Percentiles rank a stretch among this genome's conserved stretches.
Conservation (phyloP, 257 asterid species). For the Solanum clarkiae region DNA sequence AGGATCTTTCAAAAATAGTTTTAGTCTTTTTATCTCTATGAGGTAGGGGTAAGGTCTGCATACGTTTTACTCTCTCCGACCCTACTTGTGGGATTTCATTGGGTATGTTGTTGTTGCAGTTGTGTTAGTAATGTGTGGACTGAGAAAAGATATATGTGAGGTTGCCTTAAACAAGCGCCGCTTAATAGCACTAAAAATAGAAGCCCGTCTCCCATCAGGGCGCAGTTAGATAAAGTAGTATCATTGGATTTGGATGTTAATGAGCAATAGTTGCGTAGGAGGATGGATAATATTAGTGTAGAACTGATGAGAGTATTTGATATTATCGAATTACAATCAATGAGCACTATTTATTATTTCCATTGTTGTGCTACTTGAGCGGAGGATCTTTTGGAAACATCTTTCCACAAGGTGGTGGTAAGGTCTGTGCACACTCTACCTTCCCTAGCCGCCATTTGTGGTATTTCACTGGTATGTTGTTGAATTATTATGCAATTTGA, state of each 20-base stretch:
- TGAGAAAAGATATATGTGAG: neutral
- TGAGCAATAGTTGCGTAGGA: neutral
- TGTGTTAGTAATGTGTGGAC: neutral
- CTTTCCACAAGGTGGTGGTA: no score
- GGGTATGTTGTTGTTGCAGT: no score
- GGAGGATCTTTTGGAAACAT: neutral
- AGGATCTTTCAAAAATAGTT: no score
- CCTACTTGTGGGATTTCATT: no score
- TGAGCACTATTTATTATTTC: neutral
- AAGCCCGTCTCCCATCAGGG: neutral
- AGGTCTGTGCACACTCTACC: no score
- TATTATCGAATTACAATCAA: neutral
- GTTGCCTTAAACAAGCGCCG: neutral
- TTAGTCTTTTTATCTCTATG: no score
- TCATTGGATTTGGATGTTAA: neutral
- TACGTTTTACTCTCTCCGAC: no score
- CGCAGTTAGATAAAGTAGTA: neutral
- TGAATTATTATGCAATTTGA: neutral
- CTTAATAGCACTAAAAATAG: neutral
- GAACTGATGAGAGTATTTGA: neutral
- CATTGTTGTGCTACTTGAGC: neutral
- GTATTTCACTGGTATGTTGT: neutral
- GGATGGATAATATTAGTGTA: neutral
- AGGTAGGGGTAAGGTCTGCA: no score
- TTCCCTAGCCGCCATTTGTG: neutral